These are phyloP conservation scores for Phytophthora citricola DNA, from an alignment of 352 stramenopile species.

Conservation along the genomic window DNA sequence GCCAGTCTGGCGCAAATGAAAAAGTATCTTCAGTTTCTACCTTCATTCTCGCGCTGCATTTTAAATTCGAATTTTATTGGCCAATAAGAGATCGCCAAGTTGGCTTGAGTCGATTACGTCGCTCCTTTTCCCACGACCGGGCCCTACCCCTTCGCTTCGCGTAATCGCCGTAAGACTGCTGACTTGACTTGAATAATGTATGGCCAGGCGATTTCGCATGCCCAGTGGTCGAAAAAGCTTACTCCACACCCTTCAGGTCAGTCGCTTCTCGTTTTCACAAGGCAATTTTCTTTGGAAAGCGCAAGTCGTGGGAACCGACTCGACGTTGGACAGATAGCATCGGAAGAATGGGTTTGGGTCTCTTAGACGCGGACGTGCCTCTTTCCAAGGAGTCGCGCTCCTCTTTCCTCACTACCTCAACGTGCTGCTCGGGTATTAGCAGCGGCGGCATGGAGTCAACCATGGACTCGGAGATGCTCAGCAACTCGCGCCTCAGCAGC, in stretches of 20 bases:
- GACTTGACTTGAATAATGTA: conserved; percentile 21
- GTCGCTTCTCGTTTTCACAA: conserved; percentile 11
- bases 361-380: conserved; percentile 23
- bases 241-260: conserved; percentile 14
- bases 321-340: conserved; percentile 5
- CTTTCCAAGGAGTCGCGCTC: conserved; percentile 46
- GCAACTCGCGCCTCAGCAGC: conserved; percentile 44
- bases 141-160: conserved; percentile 17
- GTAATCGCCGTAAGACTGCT: conserved; percentile 17
- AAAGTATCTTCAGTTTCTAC: conserved; percentile 5
- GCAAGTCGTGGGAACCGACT: conserved; percentile 9
- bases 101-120: conserved; percentile 13
- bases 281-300: conserved; percentile 29
- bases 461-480: conserved; percentile 46
- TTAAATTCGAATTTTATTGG: conserved; percentile 9
- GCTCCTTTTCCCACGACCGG: conserved; percentile 1
- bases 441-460: conserved; percentile 38
- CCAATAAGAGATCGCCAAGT: conserved; percentile 9
- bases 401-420: conserved; percentile 59
- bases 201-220: neutral
- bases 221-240: conserved; percentile 16
- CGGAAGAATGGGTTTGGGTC: conserved; percentile 21
- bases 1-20: neutral
- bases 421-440: conserved; percentile 52
- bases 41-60: conserved; percentile 6